phyloP scores from a whole-genome alignment of 2,329 filamentous ascomycete genomes.

The Didymella pomorum region DNA sequence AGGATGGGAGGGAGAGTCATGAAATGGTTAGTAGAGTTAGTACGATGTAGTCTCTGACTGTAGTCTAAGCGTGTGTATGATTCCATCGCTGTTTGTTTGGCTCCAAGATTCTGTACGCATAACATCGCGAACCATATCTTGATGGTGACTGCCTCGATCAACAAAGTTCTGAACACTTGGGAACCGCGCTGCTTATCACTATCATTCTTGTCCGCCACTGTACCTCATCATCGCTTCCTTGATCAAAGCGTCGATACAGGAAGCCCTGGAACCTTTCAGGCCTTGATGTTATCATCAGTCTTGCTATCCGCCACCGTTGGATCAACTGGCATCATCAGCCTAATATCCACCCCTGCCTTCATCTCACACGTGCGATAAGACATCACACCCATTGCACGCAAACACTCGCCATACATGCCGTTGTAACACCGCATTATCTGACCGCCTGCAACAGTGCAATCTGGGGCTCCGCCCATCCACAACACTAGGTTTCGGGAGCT shows the following conservation, averaged over 20 bases:
- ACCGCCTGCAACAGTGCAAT: constrained; percentile 11
- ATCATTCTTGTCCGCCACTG: too few species aligned
- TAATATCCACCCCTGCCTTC: neutral
- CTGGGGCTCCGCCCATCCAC: constrained; percentile 13
- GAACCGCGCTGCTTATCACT: too few species aligned
- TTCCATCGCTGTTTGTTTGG: too few species aligned
- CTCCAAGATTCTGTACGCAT: too few species aligned
- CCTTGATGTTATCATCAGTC: too few species aligned
- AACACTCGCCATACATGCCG: constrained; percentile 9
- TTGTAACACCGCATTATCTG: neutral
- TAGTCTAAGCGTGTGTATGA: neutral
- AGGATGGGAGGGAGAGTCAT: constrained; percentile 34
- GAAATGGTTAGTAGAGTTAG: constrained; percentile 34
- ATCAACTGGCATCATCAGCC: neutral
- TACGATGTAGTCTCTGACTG: constrained; percentile 18
- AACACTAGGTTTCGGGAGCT: constrained; percentile 10
- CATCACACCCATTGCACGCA: neutral
- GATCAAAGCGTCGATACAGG: neutral
- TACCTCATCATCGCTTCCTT: too few species aligned
- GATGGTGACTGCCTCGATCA: too few species aligned
- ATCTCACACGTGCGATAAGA: constrained; percentile 5
- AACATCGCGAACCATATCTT: too few species aligned
- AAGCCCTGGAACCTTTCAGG: too few species aligned
- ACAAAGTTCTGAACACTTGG: too few species aligned
- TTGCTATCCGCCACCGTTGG: neutral